Evolutionary conservation across 2,329 filamentous ascomycete genomes (phyloP).

Genomic region (Diaporthe vexans): DNA sequence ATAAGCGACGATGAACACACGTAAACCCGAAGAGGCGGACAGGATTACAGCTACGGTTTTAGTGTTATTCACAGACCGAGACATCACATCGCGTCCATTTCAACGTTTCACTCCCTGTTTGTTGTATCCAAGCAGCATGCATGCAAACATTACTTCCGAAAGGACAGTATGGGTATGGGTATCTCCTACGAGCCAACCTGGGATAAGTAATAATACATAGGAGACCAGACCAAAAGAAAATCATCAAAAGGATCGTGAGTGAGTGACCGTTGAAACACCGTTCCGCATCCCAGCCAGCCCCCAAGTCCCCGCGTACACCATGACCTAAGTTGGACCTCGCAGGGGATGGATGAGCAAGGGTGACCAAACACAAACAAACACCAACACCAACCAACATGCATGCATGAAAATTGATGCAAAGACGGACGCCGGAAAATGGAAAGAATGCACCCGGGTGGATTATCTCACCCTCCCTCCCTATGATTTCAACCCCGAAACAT

Average conservation of each 20-base stretch:
- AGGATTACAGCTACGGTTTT: no score
- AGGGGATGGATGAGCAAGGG: no score
- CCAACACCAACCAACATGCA: no score
- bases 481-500: constrained; percentile 22
- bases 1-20: no score
- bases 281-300: neutral
- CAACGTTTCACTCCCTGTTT: no score
- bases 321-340: no score
- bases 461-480: neutral
- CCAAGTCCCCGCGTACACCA: no score
- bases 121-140: neutral
- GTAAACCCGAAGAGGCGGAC: no score
- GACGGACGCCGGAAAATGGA: neutral
- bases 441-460: neutral
- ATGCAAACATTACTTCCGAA: constrained; percentile 10
- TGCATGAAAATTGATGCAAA: neutral
- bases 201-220: neutral
- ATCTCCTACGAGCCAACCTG: constrained; percentile 29
- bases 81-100: no score
- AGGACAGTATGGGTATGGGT: constrained; percentile 37
- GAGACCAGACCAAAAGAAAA: neutral
- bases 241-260: neutral
- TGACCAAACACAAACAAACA: no score
- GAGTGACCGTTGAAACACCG: no score
- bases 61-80: no score